Conservation (phyloP, 1,139 yeast genomes). For the Suhomyces terraborum region DNA sequence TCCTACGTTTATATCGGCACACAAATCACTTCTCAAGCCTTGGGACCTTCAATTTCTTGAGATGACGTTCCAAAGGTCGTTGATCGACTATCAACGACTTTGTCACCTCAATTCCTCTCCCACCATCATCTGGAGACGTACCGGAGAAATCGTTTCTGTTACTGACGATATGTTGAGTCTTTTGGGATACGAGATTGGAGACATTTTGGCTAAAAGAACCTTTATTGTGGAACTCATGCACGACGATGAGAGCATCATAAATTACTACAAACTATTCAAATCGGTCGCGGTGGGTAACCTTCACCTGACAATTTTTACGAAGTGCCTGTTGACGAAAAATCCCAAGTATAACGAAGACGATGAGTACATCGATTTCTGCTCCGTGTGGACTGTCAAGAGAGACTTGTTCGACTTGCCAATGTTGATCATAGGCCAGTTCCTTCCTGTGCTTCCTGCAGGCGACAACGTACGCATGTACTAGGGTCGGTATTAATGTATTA, state of each 20-base stretch:
- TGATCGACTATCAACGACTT: constrained; percentile 64
- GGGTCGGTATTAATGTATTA: too few species aligned
- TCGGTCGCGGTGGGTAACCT: constrained; percentile 54
- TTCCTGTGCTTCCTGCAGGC: constrained; percentile 47
- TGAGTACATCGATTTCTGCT: constrained; percentile 51
- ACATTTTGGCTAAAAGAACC: constrained; percentile 53
- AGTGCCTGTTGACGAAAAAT: constrained; percentile 44
- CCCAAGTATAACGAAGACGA: constrained; percentile 18
- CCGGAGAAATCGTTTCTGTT: constrained; percentile 74
- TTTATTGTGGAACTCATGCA: constrained; percentile 53
- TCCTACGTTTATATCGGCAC: constrained; percentile 74
- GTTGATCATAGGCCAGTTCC: constrained; percentile 50
- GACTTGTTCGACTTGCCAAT: constrained; percentile 88
- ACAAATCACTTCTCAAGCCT: constrained; percentile 61
- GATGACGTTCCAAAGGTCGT: constrained; percentile 66
- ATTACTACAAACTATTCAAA: constrained; percentile 47
- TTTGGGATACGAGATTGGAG: constrained; percentile 55
- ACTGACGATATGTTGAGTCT: constrained; percentile 67
- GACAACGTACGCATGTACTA: constrained; percentile 42
- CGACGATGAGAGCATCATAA: constrained; percentile 49
- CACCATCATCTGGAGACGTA: constrained; percentile 74
- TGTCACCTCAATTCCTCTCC: constrained; percentile 64
- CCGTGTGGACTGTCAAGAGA: constrained; percentile 70
- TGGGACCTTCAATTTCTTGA: constrained; percentile 68
- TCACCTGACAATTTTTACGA: constrained; percentile 53